phyloP scores from a whole-genome alignment of 805 yeast genomes.

The Torulaspora maleeae region DNA sequence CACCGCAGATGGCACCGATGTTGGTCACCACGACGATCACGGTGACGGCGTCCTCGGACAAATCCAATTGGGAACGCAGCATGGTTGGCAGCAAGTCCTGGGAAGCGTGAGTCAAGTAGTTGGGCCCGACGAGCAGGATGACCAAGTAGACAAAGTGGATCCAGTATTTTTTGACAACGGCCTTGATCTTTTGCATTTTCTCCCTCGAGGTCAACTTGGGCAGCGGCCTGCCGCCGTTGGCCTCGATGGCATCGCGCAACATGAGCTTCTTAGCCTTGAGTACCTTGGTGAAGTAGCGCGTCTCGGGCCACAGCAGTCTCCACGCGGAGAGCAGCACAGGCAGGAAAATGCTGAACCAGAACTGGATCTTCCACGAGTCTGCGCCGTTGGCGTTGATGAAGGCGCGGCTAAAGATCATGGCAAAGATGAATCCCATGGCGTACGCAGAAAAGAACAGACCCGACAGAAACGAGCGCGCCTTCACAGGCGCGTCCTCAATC shows the following conservation, averaged over 20 bases:
- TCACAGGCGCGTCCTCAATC: constrained; percentile 57
- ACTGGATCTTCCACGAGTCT: constrained; percentile 64
- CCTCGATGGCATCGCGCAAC: constrained; percentile 20
- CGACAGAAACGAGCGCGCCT: constrained; percentile 56
- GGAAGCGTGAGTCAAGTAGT: constrained; percentile 69
- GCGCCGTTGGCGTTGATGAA: constrained; percentile 40
- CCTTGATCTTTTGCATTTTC: constrained; percentile 32
- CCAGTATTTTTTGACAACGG: constrained; percentile 51
- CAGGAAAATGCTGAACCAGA: constrained; percentile 71
- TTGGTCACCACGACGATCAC: constrained; percentile 61
- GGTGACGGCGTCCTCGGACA: constrained; percentile 45
- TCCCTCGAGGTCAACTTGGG: constrained; percentile 20
- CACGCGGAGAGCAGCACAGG: constrained; percentile 54
- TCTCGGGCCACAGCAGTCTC: constrained; percentile 58
- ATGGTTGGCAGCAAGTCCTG: constrained; percentile 70
- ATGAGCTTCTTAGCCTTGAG: constrained; percentile 25
- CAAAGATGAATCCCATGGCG: constrained; percentile 63
- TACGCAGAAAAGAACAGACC: constrained; percentile 57
- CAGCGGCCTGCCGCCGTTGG: constrained; percentile 23
- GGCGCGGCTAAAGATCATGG: constrained; percentile 62
- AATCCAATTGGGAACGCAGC: constrained; percentile 48
- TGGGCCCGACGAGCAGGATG: constrained; percentile 62
- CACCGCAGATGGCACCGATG: constrained; percentile 65
- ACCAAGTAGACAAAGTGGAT: constrained; percentile 53
- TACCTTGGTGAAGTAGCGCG: constrained; percentile 44